Conservation (phyloP, 2,329 filamentous ascomycete species). For the Ophiostoma ips region DNA sequence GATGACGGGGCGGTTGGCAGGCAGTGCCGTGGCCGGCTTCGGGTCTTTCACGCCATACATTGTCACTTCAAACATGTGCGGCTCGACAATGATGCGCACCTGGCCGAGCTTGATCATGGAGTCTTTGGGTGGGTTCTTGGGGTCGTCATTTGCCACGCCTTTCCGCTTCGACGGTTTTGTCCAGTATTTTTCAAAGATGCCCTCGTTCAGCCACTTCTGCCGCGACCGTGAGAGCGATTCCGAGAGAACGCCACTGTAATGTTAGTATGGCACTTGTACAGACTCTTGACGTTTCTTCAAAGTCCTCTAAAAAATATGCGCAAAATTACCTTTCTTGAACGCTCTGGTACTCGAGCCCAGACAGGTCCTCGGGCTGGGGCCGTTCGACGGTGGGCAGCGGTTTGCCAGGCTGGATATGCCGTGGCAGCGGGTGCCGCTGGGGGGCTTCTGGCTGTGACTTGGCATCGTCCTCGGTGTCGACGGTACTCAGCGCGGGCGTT, state of each 20-base stretch:
- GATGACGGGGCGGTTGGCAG: conserved; percentile 39
- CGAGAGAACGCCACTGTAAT: conserved; percentile 52
- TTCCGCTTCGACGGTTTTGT: conserved; percentile 58
- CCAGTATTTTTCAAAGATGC: conserved; percentile 67
- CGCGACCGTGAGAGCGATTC: conserved; percentile 63
- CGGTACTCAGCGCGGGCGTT: conserved; percentile 27
- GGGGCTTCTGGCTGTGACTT: conserved; percentile 13
- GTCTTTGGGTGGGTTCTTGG: conserved; percentile 54
- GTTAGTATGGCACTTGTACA: too few species aligned
- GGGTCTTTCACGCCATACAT: conserved; percentile 59
- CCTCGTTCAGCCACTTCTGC: conserved; percentile 56
- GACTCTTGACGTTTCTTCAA: neutral
- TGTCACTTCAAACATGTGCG: conserved; percentile 64
- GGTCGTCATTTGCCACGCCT: conserved; percentile 47
- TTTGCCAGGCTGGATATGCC: conserved; percentile 47
- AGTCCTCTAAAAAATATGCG: neutral
- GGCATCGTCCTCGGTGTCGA: conserved; percentile 19
- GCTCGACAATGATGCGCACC: conserved; percentile 63
- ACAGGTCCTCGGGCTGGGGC: conserved; percentile 49
- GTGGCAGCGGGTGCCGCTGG: conserved; percentile 35
- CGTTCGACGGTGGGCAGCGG: conserved; percentile 58
- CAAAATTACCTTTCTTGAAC: conserved; percentile 59
- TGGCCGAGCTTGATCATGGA: conserved; percentile 60
- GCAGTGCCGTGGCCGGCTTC: conserved; percentile 31
- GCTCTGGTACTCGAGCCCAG: conserved; percentile 55